Evolutionary conservation across 1,139 yeast genomes (phyloP), one percentile per base, ranked within the genome.

Genomic region (Nematodospora anomalae): DNA sequence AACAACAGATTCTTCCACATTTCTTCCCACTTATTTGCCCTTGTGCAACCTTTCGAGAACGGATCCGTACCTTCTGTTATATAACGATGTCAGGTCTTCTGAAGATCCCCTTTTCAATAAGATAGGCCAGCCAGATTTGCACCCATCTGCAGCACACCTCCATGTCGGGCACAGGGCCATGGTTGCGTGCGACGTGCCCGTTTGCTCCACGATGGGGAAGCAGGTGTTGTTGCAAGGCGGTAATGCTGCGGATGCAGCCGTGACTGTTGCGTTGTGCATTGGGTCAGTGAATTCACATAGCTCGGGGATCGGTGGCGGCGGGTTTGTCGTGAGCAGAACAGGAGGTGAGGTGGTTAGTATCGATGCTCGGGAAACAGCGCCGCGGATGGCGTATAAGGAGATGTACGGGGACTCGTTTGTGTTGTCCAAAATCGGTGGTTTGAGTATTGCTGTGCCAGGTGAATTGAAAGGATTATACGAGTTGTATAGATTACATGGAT

Each of bases 281-380:
- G 97, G 97, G 2, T 72, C 87, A 39, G 63, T 87, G 28, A 86
- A 87, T 54, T 80, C 89, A 43, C 89, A 80, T 54, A 83, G 90
- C 32, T 80, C 94, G 3, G 97, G 98, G 0, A 79, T 90, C 33
- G 98, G 98, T 2, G 98, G 97, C 3, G 97, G 97, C 7, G 86
- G 84, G 0, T 87, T 75, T 52, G 83, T 86, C 32, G 72, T 84
- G 1, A 77, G 85, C 31, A 30, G 37, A 26, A 33, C 35, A 11
- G 24, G 29, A n/a, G 57, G 61, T 20, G 49, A 70, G 4, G 72
- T 80, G 5, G 46, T 82, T n/a, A 67, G 81, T 22, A 79, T 89
- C 28, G 95, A 92, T 62, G 95, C 95, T 28, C 66, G 97, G 44
- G 98, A 92, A 58, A 76, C 74, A 66, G 96, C 97, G 0, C 97